Conservation (phyloP, 306 rosid genomes). For the Cicer cuneatum region DNA sequence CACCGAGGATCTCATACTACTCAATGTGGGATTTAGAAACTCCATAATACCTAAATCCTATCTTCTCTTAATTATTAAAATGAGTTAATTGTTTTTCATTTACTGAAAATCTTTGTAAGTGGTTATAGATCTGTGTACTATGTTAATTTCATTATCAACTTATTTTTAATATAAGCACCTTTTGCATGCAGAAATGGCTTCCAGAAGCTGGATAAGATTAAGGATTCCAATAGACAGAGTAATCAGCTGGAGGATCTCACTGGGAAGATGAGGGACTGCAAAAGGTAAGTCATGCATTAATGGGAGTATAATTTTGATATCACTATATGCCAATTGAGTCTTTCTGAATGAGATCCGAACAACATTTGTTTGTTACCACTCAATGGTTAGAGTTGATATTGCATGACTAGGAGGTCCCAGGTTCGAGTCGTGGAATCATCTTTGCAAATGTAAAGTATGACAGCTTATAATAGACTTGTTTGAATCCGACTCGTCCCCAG, state of each 20-base stretch:
- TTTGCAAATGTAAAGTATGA: background rate
- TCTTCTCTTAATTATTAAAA: background rate
- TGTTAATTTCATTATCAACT: slow-evolving; percentile 1
- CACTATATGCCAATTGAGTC: slow-evolving; percentile 21
- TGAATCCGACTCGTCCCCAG: background rate
- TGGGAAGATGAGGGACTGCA: slow-evolving; percentile 93
- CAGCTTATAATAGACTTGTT: slow-evolving; percentile 1
- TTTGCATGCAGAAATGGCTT: slow-evolving; percentile 85
- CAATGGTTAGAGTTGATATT: background rate
- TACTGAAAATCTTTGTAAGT: background rate
- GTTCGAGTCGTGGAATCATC: background rate
- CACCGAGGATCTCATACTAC: background rate
- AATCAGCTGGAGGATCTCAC: slow-evolving; percentile 96
- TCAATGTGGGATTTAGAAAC: background rate
- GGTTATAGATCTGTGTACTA: slow-evolving; percentile 24
- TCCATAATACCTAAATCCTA: background rate
- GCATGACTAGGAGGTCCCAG: slow-evolving; percentile 8
- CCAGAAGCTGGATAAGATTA: slow-evolving; percentile 94
- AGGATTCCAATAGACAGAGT: slow-evolving; percentile 90
- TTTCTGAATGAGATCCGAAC: slow-evolving; percentile 26
- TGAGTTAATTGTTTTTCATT: background rate
- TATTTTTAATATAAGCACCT: slow-evolving; percentile 27
- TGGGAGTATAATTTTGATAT: slow-evolving; percentile 24
- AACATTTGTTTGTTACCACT: slow-evolving; percentile 22
- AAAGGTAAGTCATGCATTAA: slow-evolving; percentile 59